Evolutionary conservation across 2,329 filamentous ascomycete genomes (phyloP).

Genomic region (Xylaria multiplex): DNA sequence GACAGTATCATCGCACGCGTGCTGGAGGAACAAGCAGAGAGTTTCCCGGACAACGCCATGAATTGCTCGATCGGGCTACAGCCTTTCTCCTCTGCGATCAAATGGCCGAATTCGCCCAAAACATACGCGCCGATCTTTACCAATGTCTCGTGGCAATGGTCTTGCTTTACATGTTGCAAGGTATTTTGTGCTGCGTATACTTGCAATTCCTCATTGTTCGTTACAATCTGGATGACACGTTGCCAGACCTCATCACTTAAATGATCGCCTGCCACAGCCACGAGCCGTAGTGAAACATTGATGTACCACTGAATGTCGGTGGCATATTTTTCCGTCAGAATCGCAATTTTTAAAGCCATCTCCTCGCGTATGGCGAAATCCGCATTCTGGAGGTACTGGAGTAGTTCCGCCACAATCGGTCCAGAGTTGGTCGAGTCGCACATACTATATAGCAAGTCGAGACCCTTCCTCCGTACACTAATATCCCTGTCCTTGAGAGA

Average conservation of each 20-base stretch:
- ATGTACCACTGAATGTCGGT: slow-evolving; percentile 99
- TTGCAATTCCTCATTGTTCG: slow-evolving; percentile 98
- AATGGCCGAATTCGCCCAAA: slow-evolving; percentile 94
- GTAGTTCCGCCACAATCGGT: slow-evolving; percentile 89
- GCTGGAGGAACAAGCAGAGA: slow-evolving; percentile 86
- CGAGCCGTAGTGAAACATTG: slow-evolving; percentile 91
- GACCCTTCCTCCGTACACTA: slow-evolving; percentile 92
- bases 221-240: slow-evolving; percentile 97
- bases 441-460: slow-evolving; percentile 99
- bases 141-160: slow-evolving; percentile 94
- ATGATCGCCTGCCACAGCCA: slow-evolving; percentile 96
- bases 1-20: slow-evolving; percentile 95
- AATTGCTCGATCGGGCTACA: slow-evolving; percentile 99
- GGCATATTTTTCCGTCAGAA: slow-evolving; percentile 97
- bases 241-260: slow-evolving; percentile 99
- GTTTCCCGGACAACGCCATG: slow-evolving; percentile 88
- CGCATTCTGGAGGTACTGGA: slow-evolving; percentile 94
- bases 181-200: slow-evolving; percentile 96
- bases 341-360: slow-evolving; percentile 99
- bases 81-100: slow-evolving; percentile 90
- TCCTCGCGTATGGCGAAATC: slow-evolving; percentile 98
- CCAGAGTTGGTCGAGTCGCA: slow-evolving; percentile 95
- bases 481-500: slow-evolving; percentile 96
- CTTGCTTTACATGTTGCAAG: slow-evolving; percentile 88
- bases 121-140: slow-evolving; percentile 98